Conservation (phyloP, 1,284 basidiomycete genomes). For the Wallemia ichthyophaga region DNA sequence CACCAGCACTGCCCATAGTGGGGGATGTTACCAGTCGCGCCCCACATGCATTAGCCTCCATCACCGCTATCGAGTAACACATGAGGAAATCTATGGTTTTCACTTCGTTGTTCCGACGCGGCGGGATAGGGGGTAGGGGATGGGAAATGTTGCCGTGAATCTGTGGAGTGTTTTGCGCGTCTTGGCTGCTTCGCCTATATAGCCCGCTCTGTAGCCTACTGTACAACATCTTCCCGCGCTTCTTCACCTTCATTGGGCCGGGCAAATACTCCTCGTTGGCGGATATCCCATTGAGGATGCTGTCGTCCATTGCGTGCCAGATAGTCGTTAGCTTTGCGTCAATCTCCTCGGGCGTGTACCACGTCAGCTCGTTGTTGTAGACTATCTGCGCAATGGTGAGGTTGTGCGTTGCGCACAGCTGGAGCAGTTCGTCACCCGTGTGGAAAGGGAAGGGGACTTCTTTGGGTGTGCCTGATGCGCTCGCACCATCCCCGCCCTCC, state of each 20-base stretch:
- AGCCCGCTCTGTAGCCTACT: conserved; percentile 26
- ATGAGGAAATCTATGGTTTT: background rate
- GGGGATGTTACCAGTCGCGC: background rate
- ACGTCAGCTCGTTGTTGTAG: conserved; percentile 67
- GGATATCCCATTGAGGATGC: conserved; percentile 62
- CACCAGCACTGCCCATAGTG: background rate
- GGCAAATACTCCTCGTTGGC: conserved; percentile 46
- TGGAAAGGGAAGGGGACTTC: conserved; percentile 59
- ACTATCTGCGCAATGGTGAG: conserved; percentile 29
- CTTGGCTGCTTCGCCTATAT: background rate
- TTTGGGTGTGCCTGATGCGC: conserved; percentile 6
- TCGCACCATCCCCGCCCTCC: background rate
- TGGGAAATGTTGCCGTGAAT: background rate
- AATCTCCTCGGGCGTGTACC: conserved; percentile 11
- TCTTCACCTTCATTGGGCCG: conserved; percentile 43
- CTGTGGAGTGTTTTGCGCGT: background rate
- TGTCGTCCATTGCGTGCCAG: conserved; percentile 79
- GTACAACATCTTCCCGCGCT: conserved; percentile 61
- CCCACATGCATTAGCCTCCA: background rate
- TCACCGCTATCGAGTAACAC: background rate
- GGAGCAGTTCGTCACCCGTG: conserved; percentile 43
- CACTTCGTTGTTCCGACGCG: background rate
- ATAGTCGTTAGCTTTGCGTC: conserved; percentile 18
- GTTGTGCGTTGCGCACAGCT: conserved; percentile 51
- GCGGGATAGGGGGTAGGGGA: background rate